A percentile compares a stretch with the other conserved stretches of the same genome.
Conservation (phyloP, 805 yeast genomes). For the Candida ulmi region DNA sequence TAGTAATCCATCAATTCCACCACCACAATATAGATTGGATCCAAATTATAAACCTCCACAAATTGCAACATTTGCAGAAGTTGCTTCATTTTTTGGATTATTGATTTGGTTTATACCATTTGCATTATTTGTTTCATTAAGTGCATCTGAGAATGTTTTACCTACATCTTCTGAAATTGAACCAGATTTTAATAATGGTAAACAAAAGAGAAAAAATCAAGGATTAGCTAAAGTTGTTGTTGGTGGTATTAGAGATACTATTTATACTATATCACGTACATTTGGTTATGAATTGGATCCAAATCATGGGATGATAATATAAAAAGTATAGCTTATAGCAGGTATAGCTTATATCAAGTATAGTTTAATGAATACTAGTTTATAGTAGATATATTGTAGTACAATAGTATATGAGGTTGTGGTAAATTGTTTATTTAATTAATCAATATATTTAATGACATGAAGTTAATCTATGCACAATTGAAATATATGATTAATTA, state of each 20-base stretch:
- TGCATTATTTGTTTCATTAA: conserved; percentile 81
- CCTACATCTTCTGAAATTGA: no score
- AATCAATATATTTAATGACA: no score
- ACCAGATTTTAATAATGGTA: conserved; percentile 29
- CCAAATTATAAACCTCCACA: conserved; percentile 58
- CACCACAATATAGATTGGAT: conserved; percentile 57
- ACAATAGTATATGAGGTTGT: no score
- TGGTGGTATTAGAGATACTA: conserved; percentile 40
- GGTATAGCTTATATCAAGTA: no score
- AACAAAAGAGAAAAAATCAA: conserved; percentile 41
- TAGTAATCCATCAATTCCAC: conserved; percentile 56
- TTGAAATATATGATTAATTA: no score
- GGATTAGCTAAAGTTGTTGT: conserved; percentile 69
- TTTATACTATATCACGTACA: conserved; percentile 41
- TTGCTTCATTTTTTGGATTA: conserved; percentile 92
- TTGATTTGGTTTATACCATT: conserved; percentile 94
- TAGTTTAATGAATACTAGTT: no score
- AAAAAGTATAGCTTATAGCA: no score
- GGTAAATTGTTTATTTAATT: no score
- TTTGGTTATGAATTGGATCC: conserved; percentile 64
- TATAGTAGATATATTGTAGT: no score
- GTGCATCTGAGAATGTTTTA: conserved; percentile 85
- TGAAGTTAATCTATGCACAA: no score
- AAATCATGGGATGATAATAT: conserved; percentile 44
- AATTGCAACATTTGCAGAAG: conserved; percentile 79